These are phyloP conservation scores for Podospora pseudocomata DNA, from an alignment of 495 filamentous ascomycete genomes.

Conservation along the genomic window DNA sequence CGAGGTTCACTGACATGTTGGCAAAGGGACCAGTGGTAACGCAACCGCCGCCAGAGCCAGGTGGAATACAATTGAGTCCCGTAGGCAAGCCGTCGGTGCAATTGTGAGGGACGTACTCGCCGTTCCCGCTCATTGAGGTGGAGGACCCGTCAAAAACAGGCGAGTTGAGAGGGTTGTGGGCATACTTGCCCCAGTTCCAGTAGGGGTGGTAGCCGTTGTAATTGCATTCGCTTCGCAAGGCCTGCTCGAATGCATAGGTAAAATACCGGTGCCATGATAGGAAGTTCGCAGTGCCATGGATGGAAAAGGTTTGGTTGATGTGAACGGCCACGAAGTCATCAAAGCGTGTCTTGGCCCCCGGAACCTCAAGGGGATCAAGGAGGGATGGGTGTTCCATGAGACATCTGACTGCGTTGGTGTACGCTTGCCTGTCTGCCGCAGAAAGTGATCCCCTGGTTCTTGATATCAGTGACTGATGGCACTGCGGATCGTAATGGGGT, in stretches of 20 bases:
- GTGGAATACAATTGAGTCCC: slow-evolving; percentile 42
- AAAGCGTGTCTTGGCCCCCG: slow-evolving; percentile 39
- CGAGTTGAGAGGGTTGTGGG: slow-evolving; percentile 44
- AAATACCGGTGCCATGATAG: slow-evolving; percentile 64
- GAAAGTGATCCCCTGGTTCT: not conserved
- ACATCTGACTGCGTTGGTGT: slow-evolving; percentile 61
- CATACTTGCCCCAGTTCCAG: slow-evolving; percentile 62
- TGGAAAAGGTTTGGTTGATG: slow-evolving; percentile 56
- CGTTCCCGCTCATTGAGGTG: slow-evolving; percentile 61
- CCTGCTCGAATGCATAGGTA: slow-evolving; percentile 58
- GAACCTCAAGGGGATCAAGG: slow-evolving; percentile 29
- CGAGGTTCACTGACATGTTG: slow-evolving; percentile 49
- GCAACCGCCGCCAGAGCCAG: slow-evolving; percentile 60
- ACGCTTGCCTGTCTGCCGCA: slow-evolving; percentile 25
- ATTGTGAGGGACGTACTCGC: slow-evolving; percentile 38
- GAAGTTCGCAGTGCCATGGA: slow-evolving; percentile 52
- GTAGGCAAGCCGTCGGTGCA: slow-evolving; percentile 30
- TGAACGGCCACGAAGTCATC: slow-evolving; percentile 67
- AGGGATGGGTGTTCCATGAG: slow-evolving; percentile 49
- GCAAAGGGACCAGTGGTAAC: slow-evolving; percentile 56
- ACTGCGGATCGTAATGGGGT: not conserved
- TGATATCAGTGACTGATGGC: not conserved
- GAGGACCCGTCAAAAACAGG: slow-evolving; percentile 58
- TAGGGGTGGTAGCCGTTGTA: slow-evolving; percentile 59
- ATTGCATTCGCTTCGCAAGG: slow-evolving; percentile 64